phyloP scores from a whole-genome alignment of 768 basidiomycete species.

The Amanita thiersii region DNA sequence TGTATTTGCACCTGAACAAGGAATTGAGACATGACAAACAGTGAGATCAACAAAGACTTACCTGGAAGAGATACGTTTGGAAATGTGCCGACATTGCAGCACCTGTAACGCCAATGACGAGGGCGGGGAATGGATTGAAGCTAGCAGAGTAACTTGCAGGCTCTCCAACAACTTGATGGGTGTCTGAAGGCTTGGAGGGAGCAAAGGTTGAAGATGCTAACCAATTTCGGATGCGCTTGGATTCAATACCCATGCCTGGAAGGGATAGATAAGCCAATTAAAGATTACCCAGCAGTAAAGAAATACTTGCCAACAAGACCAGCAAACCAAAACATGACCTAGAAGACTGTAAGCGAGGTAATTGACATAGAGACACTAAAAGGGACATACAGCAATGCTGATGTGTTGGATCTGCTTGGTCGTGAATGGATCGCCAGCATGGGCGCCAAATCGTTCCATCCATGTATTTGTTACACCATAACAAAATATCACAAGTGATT shows the following conservation, averaged over 20 bases:
- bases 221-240: constrained; percentile 63
- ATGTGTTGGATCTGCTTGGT: constrained; percentile 94
- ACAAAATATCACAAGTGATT: constrained; percentile 73
- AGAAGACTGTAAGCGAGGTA: constrained; percentile 7
- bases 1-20: constrained; percentile 73
- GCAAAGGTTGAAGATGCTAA: constrained; percentile 50
- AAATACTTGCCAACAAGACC: constrained; percentile 56
- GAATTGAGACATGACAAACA: background rate
- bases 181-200: constrained; percentile 17
- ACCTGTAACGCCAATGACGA: constrained; percentile 91
- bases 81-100: constrained; percentile 90
- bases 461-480: constrained; percentile 92
- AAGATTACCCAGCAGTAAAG: background rate
- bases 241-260: constrained; percentile 78
- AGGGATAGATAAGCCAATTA: background rate
- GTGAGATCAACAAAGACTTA: constrained; percentile 16
- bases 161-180: constrained; percentile 44
- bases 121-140: constrained; percentile 90
- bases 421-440: constrained; percentile 74
- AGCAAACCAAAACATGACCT: constrained; percentile 94
- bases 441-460: constrained; percentile 93
- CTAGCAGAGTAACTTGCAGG: constrained; percentile 68
- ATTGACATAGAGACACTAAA: background rate
- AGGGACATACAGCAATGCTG: constrained; percentile 65
- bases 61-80: constrained; percentile 88